Percentiles rank a stretch among this genome's conserved stretches.
phyloP scores from a whole-genome alignment of 129 eudicot species.

The Calendula officinalis region DNA sequence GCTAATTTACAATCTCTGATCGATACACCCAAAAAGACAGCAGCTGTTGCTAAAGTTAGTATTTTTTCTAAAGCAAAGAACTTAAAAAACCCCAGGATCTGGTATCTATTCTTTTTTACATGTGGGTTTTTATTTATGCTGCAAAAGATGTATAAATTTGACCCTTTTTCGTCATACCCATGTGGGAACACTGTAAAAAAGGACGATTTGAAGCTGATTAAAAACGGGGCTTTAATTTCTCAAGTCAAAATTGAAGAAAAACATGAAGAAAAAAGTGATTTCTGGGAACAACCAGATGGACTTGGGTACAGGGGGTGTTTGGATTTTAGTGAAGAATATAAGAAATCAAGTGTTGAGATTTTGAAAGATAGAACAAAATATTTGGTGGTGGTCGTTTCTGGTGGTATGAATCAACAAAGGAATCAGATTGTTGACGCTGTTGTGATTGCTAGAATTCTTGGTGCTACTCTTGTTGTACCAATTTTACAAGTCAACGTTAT shows the following conservation, averaged over 20 bases:
- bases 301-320: conserved; percentile 75
- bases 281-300: conserved; percentile 88
- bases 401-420: conserved; percentile 96
- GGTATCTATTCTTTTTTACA: conserved; percentile 41
- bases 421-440: conserved; percentile 99
- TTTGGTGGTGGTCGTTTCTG: conserved; percentile 90
- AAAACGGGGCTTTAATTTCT: conserved; percentile 33
- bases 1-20: conserved; percentile 60
- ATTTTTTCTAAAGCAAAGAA: conserved; percentile 30
- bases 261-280: conserved; percentile 38
- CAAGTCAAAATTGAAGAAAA: conserved; percentile 18
- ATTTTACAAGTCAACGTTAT: conserved; percentile 92
- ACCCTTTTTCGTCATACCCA: conserved; percentile 53
- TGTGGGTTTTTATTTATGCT: conserved; percentile 44
- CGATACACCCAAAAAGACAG: conserved; percentile 57
- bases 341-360: conserved; percentile 38
- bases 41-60: conserved; percentile 27
- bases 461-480: conserved; percentile 92
- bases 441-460: conserved; percentile 94
- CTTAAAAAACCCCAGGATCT: conserved; percentile 47
- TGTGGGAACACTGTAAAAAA: conserved; percentile 37
- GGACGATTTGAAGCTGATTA: conserved; percentile 9
- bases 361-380: conserved; percentile 60
- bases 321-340: conserved; percentile 64
- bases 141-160: conserved; percentile 44